Evolutionary conservation across 139 green algal genomes (phyloP).

Genomic region (Chlamydomonas eustigma): DNA sequence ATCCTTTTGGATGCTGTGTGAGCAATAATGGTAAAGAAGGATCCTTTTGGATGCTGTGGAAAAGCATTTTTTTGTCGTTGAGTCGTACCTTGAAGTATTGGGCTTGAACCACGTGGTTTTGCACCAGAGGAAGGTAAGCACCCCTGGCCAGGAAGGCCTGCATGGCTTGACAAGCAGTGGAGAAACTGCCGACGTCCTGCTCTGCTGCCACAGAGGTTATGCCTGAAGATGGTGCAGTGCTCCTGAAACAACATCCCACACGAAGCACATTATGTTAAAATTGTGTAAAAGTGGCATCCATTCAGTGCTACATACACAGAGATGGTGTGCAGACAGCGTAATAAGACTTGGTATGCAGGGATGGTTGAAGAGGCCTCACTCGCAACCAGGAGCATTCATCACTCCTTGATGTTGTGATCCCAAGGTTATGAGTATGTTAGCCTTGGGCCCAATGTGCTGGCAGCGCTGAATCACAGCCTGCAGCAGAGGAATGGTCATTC

Average conservation of each 20-base stretch:
- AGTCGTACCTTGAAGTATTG: slow-evolving; percentile 83
- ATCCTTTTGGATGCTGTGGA: too few relatives aligned
- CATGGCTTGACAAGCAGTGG: slow-evolving; percentile 30
- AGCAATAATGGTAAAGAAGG: too few relatives aligned
- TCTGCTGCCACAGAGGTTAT: too few relatives aligned
- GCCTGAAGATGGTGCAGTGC: too few relatives aligned
- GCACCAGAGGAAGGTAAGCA: slow-evolving; percentile 68
- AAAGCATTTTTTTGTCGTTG: too few relatives aligned
- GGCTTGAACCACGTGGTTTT: slow-evolving; percentile 72
- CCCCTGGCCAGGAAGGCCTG: slow-evolving; percentile 37
- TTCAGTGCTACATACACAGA: too few relatives aligned
- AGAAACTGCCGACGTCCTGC: slow-evolving; percentile 4
- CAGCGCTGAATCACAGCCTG: slow-evolving; percentile 77
- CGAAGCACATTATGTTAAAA: too few relatives aligned
- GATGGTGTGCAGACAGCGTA: too few relatives aligned
- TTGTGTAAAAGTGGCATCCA: too few relatives aligned
- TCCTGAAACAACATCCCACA: too few relatives aligned
- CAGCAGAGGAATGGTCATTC: slow-evolving; percentile 1
- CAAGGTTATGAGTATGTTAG: slow-evolving; percentile 75
- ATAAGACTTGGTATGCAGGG: too few relatives aligned
- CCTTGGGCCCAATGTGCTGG: slow-evolving; percentile 55
- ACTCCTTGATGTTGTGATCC: slow-evolving; percentile 81
- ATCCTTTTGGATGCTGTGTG: too few relatives aligned
- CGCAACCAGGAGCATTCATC: slow-evolving; percentile 67
- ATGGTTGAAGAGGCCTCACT: slow-evolving; percentile 23